Conservation (phyloP, 225 moss, liverwort and hornwort species). For the Pleurozium schreberi region DNA sequence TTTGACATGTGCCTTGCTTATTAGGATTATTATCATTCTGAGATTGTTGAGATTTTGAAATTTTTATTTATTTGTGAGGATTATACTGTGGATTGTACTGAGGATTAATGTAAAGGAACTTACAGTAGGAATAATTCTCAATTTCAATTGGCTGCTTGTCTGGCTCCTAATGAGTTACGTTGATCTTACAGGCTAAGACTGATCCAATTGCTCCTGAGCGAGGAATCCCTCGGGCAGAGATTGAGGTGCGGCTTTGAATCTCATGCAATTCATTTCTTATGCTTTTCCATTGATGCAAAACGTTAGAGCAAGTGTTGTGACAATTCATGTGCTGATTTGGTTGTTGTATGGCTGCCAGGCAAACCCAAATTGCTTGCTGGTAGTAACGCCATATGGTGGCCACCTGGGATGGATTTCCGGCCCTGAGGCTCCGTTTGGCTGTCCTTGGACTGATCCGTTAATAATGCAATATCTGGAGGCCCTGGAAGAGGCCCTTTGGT, state of each 20-base stretch:
- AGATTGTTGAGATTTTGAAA: neutral
- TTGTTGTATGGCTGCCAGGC: slow-evolving; percentile 21
- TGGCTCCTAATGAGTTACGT: neutral
- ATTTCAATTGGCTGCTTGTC: neutral
- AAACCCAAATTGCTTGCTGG: slow-evolving; percentile 71
- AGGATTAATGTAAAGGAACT: neutral
- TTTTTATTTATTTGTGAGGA: neutral
- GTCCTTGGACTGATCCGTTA: slow-evolving; percentile 87
- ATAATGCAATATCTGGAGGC: slow-evolving; percentile 64
- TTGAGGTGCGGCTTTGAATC: slow-evolving; percentile 32
- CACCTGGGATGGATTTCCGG: slow-evolving; percentile 93
- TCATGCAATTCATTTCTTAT: neutral
- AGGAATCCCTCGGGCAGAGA: slow-evolving; percentile 68
- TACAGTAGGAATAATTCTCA: too few relatives aligned
- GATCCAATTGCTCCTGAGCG: slow-evolving; percentile 88
- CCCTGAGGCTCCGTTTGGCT: slow-evolving; percentile 54
- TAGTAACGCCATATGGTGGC: slow-evolving; percentile 82
- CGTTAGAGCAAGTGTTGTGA: neutral
- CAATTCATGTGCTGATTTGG: neutral
- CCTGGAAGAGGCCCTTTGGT: too few relatives aligned
- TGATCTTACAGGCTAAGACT: slow-evolving; percentile 52
- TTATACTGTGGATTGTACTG: neutral
- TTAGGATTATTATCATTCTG: neutral
- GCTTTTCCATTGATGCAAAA: neutral
- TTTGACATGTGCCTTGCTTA: neutral